Base-by-base conservation (phyloP, 2,329 filamentous ascomycete species). In the Chrysoporthe deuterocubensis region DNA sequence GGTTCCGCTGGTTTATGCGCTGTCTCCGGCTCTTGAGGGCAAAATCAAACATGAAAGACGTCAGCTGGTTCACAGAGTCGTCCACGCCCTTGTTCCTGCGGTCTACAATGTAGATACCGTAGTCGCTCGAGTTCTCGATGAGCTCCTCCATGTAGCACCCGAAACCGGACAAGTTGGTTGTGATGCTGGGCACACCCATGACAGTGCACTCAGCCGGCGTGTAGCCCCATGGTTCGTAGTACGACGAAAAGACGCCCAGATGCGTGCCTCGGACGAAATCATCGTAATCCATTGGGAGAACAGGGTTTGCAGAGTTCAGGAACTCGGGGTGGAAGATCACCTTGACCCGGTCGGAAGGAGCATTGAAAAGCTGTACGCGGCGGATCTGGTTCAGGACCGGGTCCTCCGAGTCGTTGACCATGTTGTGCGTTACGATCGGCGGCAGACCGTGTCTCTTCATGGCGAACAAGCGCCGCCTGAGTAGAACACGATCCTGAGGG, bases 71-170 rank as follows among this genome's bases (percentile, higher is more conserved):
- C 77, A 98, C 94, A 9, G 94, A 97, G 79, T 98, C 96, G 76
- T 99, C 96, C 1, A 99, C 91, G 40, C 94, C 95, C 87, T 98
- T 98, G 82, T 89, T 92, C 61, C 96, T 90, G 67, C 96, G 92
- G 78, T 99, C 96, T 58, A 99, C 94, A 78, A 99, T 98, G 84
- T 98, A 98, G 81, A 99, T 98, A 72, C 96, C 96, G 76, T 99
- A 98, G 80, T 99, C 96, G 72, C 92, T 92, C 52, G 95, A 96
- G 81, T 98, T 98, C 81, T 98, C 95, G 72, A 99, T 98, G 73
- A 98, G 83, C 81, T 98, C 96, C 80, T 99, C 96, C 96, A 99
- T 99, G 80, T 99, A 98, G 81, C 96, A 98, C 62, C 96, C 96
- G 76, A 99, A 99, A 26, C 96, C 96, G 7, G 96, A 98, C 57